Evolutionary conservation across 768 basidiomycete species (phyloP).

Genomic region (Tubosaeta sp.): DNA sequence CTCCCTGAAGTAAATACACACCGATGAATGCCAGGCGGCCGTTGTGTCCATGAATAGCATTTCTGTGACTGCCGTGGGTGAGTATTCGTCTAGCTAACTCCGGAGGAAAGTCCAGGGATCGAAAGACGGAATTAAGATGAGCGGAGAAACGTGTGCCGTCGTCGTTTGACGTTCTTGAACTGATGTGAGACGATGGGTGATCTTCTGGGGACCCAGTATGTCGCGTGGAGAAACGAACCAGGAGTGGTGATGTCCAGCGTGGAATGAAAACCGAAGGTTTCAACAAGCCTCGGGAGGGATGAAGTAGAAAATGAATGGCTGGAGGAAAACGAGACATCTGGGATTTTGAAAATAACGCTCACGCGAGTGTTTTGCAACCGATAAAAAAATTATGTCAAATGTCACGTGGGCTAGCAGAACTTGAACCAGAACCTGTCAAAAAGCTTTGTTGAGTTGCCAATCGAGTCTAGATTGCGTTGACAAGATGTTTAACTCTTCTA

Average conservation of each 20-base stretch:
- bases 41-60: constrained; percentile 66
- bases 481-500: neutral
- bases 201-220: constrained; percentile 1
- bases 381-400: constrained; percentile 5
- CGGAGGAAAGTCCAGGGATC: constrained; percentile 62
- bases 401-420: constrained; percentile 19
- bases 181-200: neutral
- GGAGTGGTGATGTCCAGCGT: constrained; percentile 11
- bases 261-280: constrained; percentile 12
- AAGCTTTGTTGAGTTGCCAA: neutral
- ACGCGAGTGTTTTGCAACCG: constrained; percentile 5
- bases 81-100: constrained; percentile 70
- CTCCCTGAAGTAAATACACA: constrained; percentile 18
- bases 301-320: constrained; percentile 9
- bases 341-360: constrained; percentile 5
- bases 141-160: constrained; percentile 35
- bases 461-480: neutral
- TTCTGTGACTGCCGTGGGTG: constrained; percentile 73
- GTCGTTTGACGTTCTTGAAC: constrained; percentile 4
- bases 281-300: constrained; percentile 6
- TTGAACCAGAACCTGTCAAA: neutral
- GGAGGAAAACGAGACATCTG: constrained; percentile 25
- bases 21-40: constrained; percentile 70
- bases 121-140: constrained; percentile 62
- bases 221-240: constrained; percentile 14